Evolutionary conservation across 495 filamentous ascomycete species (phyloP).

Genomic region (Penicillium turbatum): DNA sequence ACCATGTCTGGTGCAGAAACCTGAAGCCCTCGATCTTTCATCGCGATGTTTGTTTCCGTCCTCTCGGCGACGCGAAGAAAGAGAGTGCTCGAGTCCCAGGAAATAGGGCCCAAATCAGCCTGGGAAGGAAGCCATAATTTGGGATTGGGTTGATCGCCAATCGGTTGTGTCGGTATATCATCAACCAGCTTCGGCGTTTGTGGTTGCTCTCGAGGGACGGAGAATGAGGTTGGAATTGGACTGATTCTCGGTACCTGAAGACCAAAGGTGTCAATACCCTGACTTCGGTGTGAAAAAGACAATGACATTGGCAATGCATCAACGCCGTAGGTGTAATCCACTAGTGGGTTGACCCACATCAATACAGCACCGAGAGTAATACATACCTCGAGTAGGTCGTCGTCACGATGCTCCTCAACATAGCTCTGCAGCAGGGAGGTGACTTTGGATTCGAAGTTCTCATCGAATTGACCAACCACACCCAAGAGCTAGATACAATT

Average conservation of each 20-base stretch:
- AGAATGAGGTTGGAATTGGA: background rate
- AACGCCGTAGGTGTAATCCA: too few relatives aligned
- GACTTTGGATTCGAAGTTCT: background rate
- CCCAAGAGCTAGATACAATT: background rate
- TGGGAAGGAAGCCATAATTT: background rate
- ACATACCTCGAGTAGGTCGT: conserved; percentile 28
- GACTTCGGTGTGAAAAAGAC: too few relatives aligned
- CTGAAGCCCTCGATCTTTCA: background rate
- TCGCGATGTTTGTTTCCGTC: background rate
- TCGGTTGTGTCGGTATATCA: background rate
- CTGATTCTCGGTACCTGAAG: background rate
- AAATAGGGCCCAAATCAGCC: background rate
- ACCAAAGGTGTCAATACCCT: too few relatives aligned
- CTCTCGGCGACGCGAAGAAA: background rate
- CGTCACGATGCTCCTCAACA: conserved; percentile 21
- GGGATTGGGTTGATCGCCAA: background rate
- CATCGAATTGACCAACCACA: background rate
- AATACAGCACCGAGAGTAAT: background rate
- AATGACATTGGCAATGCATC: too few relatives aligned
- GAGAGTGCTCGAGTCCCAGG: background rate
- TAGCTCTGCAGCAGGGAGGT: conserved; percentile 11
- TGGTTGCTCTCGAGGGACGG: background rate
- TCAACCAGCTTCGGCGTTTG: background rate
- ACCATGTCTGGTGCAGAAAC: background rate
- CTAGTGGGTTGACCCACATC: background rate